Evolutionary conservation across 129 eudicot genomes (phyloP), one percentile per base, ranked within the genome.

Genomic region (Chrysanthemum seticuspe): DNA sequence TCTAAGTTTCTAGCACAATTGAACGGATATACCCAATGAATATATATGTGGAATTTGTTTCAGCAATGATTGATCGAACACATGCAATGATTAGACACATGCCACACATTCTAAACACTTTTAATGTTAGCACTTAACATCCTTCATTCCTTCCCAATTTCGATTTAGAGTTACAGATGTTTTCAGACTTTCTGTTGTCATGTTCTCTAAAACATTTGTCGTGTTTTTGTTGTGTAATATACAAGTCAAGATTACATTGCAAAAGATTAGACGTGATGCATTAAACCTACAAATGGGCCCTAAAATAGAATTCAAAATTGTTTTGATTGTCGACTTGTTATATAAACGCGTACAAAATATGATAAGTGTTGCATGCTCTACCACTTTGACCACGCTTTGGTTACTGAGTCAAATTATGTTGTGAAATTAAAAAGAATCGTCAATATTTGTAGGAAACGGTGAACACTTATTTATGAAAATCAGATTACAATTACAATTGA

Each of bases 291-390:
- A 23, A 56, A 36, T 36, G 9, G 50, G 34, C 27, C 0, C 0
- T 0, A 61, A 52, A 13, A 27, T 47, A 67, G 72, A 49, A 67
- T 58, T 23, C 15, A 13, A 60, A 59, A 21, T 12, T 25, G 27
- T 72, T 59, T 60, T 45, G 59, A 54, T 6, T 70, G 16, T 70
- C 64, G 13, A 29, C 62, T 29, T 31, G 49, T 53, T 3, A 25
- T 25, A 51, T 10, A 70, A 70, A 70, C 48, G 29, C 29, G 74
- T 70, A 13, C 56, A 27, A 54, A 70, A 53, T n/a, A 1, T 29
- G 18, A 56, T 18, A 48, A 7, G 13, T 19, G 45, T 16, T n/a
- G 36, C 29, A 21, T 67, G 21, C 16, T 48, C 3, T 49, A 21
- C 72, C 21, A 48, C 16, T 48, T 67, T 67, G 72, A 48, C 19